Evolutionary conservation across 768 basidiomycete genomes (phyloP).

Genomic region (Rhodotorula kratochvilovae): DNA sequence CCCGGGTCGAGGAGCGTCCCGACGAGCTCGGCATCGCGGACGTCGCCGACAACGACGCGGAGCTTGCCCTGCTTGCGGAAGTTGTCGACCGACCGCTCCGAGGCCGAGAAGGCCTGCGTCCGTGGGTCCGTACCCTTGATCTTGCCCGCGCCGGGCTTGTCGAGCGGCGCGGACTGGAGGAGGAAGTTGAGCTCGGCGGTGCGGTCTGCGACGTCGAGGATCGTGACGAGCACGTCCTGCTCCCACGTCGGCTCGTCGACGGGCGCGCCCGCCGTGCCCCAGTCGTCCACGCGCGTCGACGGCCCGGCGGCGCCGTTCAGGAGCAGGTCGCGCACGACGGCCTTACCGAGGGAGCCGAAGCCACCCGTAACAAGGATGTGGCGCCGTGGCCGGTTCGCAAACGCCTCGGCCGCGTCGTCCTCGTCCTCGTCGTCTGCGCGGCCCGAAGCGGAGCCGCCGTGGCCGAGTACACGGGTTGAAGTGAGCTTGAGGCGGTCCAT

Average conservation of each 20-base stretch:
- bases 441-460: conserved; percentile 24
- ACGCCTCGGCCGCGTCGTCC: conserved; percentile 5
- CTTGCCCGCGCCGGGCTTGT: conserved; percentile 32
- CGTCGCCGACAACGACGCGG: conserved; percentile 36
- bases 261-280: not conserved
- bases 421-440: not conserved
- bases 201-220: conserved; percentile 39
- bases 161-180: conserved; percentile 36
- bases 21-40: conserved; percentile 26
- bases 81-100: conserved; percentile 32
- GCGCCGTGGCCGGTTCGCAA: not conserved
- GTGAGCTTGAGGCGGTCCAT: conserved; percentile 37
- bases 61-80: conserved; percentile 33
- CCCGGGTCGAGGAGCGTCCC: conserved; percentile 17
- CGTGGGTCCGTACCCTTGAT: conserved; percentile 39
- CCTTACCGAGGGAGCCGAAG: conserved; percentile 39
- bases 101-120: conserved; percentile 31
- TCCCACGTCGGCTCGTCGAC: conserved; percentile 32
- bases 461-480: conserved; percentile 38
- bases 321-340: conserved; percentile 41
- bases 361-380: conserved; percentile 43
- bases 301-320: conserved; percentile 12
- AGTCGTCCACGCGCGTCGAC: conserved; percentile 7
- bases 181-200: conserved; percentile 39
- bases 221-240: conserved; percentile 36